Conservation (phyloP, 306 rosid species). For the Clitoria ternatea region DNA sequence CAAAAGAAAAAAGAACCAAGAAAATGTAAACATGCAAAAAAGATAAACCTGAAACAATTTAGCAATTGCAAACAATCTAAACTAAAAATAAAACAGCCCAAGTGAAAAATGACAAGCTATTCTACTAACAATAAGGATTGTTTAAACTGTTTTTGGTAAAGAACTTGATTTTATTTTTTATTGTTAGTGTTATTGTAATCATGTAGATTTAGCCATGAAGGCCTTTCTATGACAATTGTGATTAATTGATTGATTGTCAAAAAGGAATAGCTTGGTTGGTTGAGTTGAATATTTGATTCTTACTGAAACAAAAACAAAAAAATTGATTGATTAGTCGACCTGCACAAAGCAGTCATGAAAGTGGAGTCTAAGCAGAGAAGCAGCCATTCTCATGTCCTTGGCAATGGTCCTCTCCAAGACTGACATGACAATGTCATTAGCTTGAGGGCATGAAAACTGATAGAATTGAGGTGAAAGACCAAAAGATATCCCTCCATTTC, state of each 20-base stretch:
- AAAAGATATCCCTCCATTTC: conserved; percentile 29
- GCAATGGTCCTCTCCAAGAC: conserved; percentile 65
- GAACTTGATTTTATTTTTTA: background rate
- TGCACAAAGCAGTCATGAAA: conserved; percentile 83
- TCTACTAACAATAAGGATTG: background rate
- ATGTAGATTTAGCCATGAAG: no score
- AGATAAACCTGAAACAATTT: background rate
- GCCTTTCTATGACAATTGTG: background rate
- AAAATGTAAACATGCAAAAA: background rate
- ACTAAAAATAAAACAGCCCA: background rate
- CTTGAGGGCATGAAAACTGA: conserved; percentile 75
- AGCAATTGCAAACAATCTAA: background rate
- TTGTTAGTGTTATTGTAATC: background rate
- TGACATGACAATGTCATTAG: conserved; percentile 74
- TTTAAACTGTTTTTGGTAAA: background rate
- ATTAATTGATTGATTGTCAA: no score
- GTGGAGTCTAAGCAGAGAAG: conserved; percentile 81
- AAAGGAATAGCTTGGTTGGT: no score
- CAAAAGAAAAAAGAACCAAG: background rate
- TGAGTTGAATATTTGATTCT: no score
- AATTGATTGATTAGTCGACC: conserved; percentile 45
- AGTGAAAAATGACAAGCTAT: background rate
- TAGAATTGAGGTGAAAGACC: conserved; percentile 66
- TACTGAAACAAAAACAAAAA: no score
- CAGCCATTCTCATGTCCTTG: conserved; percentile 57